Percentiles rank a stretch among this genome's conserved stretches.
Evolutionary conservation across 164 flowering plant genomes (phyloP).

Genomic region (Stephania yunnanensis): DNA sequence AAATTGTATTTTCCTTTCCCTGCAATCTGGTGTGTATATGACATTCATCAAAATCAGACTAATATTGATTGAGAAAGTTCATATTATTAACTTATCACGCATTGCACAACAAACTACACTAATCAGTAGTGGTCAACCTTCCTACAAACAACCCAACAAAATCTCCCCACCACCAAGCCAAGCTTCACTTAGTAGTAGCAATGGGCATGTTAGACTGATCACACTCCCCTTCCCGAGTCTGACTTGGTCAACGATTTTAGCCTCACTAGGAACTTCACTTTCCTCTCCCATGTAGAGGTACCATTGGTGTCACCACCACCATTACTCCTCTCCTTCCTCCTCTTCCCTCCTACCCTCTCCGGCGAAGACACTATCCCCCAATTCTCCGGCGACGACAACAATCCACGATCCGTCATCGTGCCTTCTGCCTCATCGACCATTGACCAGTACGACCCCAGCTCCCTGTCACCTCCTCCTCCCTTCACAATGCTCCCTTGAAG

Average conservation of each 20-base stretch:
- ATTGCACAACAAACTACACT: background rate
- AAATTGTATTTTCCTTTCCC: too few relatives aligned
- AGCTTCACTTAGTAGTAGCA: background rate
- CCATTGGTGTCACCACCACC: background rate
- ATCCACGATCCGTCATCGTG: slow-evolving; percentile 12
- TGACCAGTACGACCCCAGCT: background rate
- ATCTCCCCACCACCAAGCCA: background rate
- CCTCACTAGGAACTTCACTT: slow-evolving; percentile 36
- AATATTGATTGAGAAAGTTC: too few relatives aligned
- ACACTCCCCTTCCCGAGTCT: slow-evolving; percentile 38
- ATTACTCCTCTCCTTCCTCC: slow-evolving; percentile 18
- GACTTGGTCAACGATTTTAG: slow-evolving; percentile 49
- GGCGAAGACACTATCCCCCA: slow-evolving; percentile 23
- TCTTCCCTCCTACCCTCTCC: slow-evolving; percentile 17
- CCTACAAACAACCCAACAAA: background rate
- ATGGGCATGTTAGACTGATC: slow-evolving; percentile 3
- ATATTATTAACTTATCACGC: too few relatives aligned
- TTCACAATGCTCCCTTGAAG: slow-evolving; percentile 33
- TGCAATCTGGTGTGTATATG: too few relatives aligned
- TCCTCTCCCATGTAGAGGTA: slow-evolving; percentile 31
- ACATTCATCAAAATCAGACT: too few relatives aligned
- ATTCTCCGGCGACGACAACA: slow-evolving; percentile 33
- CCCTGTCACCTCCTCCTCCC: slow-evolving; percentile 17
- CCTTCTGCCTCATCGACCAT: slow-evolving; percentile 20
- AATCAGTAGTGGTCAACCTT: background rate